Evolutionary conservation across 176 grass and related monocot species (phyloP).

Genomic region (Lolium multiflorum): DNA sequence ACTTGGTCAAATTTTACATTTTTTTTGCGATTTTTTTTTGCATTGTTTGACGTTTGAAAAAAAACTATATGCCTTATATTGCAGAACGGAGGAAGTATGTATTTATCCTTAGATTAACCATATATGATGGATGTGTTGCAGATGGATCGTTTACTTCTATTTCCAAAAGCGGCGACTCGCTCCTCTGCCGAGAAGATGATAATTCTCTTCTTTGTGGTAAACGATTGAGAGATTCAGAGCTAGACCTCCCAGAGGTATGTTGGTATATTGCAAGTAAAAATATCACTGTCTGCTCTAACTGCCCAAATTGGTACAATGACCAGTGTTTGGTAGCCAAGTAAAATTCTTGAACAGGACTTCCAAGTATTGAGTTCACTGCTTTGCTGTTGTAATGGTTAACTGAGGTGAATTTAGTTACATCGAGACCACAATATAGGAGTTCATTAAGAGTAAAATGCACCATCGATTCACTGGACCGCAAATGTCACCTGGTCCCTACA

Average conservation of each 20-base stretch:
- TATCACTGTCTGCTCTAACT: background rate
- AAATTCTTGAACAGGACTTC: background rate
- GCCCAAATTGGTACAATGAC: background rate
- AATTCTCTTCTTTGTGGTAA: background rate
- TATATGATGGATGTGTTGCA: background rate
- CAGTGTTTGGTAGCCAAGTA: background rate
- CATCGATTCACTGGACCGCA: background rate
- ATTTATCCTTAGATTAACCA: background rate
- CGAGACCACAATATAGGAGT: background rate
- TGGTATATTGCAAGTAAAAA: constrained; percentile 8
- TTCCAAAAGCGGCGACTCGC: background rate
- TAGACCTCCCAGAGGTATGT: background rate
- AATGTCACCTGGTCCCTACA: background rate
- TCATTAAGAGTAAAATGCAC: background rate
- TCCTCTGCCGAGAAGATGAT: background rate
- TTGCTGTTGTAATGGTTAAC: background rate
- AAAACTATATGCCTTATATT: too few species aligned
- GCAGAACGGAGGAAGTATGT: too few species aligned
- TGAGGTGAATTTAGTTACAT: background rate
- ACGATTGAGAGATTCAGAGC: background rate
- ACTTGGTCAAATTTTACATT: too few species aligned
- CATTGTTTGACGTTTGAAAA: too few species aligned
- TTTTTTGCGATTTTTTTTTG: too few species aligned
- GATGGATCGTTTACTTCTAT: background rate
- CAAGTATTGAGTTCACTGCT: background rate